Evolutionary conservation across 108 stramenopile species (phyloP).

Genomic region (Pseudonitzschia multistriata): DNA sequence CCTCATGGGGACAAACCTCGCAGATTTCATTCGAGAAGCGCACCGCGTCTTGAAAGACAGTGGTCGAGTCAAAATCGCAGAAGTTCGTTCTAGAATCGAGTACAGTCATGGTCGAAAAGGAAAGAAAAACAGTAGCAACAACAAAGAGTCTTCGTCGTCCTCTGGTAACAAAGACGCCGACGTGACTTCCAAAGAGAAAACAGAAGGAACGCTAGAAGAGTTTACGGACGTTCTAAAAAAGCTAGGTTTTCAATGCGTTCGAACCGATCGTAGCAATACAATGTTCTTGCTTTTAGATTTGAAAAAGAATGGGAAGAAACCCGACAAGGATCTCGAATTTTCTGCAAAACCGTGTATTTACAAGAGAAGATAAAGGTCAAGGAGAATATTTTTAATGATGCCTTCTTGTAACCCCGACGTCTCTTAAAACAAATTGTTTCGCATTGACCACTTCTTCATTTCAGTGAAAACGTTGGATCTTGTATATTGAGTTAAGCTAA

Average conservation of each 20-base stretch:
- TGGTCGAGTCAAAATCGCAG: conserved; percentile 90
- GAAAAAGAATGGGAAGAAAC: conserved; percentile 66
- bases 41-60: conserved; percentile 80
- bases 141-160: conserved; percentile 13
- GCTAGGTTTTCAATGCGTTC: conserved; percentile 68
- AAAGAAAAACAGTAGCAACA: conserved; percentile 7
- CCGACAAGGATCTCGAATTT: conserved; percentile 57
- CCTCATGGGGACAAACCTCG: conserved; percentile 96
- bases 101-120: conserved; percentile 37
- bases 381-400: no score
- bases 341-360: conserved; percentile 88
- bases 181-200: conserved; percentile 1
- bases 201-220: conserved; percentile 48
- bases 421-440: no score
- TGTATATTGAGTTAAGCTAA: no score
- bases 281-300: conserved; percentile 92
- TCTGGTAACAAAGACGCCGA: not conserved
- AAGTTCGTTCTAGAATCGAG: conserved; percentile 94
- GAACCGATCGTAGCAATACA: conserved; percentile 81
- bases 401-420: no score
- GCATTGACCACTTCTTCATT: no score
- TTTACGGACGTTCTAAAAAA: conserved; percentile 69
- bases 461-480: no score
- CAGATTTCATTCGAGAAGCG: conserved; percentile 94
- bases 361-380: conserved; percentile 80